A percentile compares a stretch with the other conserved stretches of the same genome.
phyloP scores from a whole-genome alignment of 306 rosid genomes.

The Vicia villosa region DNA sequence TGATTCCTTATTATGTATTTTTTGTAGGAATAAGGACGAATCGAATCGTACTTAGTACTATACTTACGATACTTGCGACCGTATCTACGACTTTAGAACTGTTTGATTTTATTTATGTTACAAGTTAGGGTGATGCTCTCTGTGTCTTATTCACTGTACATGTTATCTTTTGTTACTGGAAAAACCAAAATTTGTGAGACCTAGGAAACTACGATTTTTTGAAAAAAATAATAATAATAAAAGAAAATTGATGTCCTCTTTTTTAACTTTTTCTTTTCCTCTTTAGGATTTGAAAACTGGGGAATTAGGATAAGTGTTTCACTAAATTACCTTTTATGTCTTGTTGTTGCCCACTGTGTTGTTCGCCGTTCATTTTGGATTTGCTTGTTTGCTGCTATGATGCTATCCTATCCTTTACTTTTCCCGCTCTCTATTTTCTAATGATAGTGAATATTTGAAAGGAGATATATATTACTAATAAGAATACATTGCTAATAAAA shows the following conservation, averaged over 20 bases:
- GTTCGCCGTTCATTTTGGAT: constrained; percentile 53
- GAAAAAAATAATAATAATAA: not conserved
- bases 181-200: constrained; percentile 34
- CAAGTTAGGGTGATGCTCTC: not conserved
- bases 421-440: constrained; percentile 11
- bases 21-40: not conserved
- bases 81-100: constrained; percentile 15
- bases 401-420: not conserved
- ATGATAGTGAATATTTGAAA: no score
- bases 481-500: no score
- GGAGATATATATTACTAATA: no score
- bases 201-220: constrained; percentile 52
- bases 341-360: constrained; percentile 36
- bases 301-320: constrained; percentile 47
- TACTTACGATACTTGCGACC: not conserved
- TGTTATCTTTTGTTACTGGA: constrained; percentile 25
- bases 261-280: constrained; percentile 45
- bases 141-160: not conserved
- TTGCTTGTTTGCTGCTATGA: constrained; percentile 3
- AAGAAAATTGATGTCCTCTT: no score
- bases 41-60: not conserved
- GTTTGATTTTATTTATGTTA: not conserved
- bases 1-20: constrained; percentile 38
- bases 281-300: constrained; percentile 6
- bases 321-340: constrained; percentile 39